These are phyloP conservation scores for Protomyces lactucae-debilis DNA, from an alignment of 1,139 yeast genomes.

Conservation along the genomic window DNA sequence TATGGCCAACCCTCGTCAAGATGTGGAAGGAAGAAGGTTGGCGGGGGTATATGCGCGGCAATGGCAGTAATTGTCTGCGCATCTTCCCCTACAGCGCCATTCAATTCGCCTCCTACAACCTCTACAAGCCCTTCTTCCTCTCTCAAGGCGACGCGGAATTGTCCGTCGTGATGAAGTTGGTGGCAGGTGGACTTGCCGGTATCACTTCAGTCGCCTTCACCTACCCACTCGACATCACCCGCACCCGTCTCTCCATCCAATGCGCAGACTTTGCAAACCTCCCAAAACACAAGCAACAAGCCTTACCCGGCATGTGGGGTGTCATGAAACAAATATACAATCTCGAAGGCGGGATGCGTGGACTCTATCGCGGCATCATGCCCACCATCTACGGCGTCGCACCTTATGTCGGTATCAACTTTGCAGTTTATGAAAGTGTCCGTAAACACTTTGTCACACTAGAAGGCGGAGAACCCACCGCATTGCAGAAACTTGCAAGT, in stretches of 20 bases:
- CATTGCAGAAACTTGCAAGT: conserved; percentile 58
- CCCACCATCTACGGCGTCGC: conserved; percentile 94
- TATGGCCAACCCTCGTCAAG: conserved; percentile 65
- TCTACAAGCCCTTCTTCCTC: conserved; percentile 50
- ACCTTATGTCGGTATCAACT: conserved; percentile 90
- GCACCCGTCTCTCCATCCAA: conserved; percentile 83
- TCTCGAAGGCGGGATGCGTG: conserved; percentile 75
- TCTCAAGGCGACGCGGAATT: conserved; percentile 41
- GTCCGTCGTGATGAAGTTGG: conserved; percentile 53
- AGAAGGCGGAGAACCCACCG: conserved; percentile 39
- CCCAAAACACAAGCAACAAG: conserved; percentile 32
- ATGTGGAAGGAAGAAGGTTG: conserved; percentile 90
- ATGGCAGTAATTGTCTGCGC: conserved; percentile 80
- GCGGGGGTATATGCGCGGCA: conserved; percentile 83
- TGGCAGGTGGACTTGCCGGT: conserved; percentile 81
- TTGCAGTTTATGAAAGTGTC: conserved; percentile 78
- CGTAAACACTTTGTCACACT: conserved; percentile 50
- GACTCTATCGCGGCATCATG: conserved; percentile 74
- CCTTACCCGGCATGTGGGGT: conserved; percentile 58
- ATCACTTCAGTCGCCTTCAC: conserved; percentile 74
- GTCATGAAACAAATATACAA: conserved; percentile 56
- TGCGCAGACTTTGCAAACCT: conserved; percentile 57
- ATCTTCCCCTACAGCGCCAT: conserved; percentile 94
- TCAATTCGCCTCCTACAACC: conserved; percentile 81
- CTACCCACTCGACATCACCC: conserved; percentile 83